Evolutionary conservation across 1,284 basidiomycete genomes (phyloP).

Genomic region (Puccinia novopanici): DNA sequence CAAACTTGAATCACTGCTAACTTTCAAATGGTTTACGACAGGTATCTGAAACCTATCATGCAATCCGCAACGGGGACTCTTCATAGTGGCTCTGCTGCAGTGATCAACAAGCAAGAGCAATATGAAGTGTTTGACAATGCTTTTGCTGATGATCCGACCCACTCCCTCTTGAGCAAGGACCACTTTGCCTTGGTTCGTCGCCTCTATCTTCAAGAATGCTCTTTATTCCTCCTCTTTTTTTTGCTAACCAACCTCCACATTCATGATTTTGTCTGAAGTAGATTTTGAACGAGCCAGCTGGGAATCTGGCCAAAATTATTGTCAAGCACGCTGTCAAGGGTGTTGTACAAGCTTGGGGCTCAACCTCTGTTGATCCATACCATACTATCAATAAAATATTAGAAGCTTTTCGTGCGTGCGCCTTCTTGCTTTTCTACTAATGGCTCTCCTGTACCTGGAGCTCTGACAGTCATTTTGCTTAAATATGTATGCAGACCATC

Average conservation of each 20-base stretch:
- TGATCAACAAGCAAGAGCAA: constrained; percentile 52
- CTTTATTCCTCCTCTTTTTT: background rate
- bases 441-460: background rate
- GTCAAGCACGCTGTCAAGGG: constrained; percentile 68
- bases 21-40: background rate
- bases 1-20: constrained; percentile 9
- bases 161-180: constrained; percentile 58
- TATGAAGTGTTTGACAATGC: constrained; percentile 49
- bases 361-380: constrained; percentile 47
- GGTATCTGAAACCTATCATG: constrained; percentile 51
- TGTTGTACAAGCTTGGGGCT: constrained; percentile 76
- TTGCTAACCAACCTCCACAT: background rate
- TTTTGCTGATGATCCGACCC: constrained; percentile 59
- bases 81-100: constrained; percentile 49
- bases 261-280: constrained; percentile 33
- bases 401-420: constrained; percentile 48
- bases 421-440: background rate
- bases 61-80: constrained; percentile 49
- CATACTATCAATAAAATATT: constrained; percentile 45
- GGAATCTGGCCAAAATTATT: constrained; percentile 60
- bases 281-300: constrained; percentile 60
- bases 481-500: constrained; percentile 43
- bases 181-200: constrained; percentile 55
- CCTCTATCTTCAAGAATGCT: background rate
- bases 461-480: background rate